Evolutionary conservation across 257 asterid genomes (phyloP).

Genomic region (Penstemon davidsonii): DNA sequence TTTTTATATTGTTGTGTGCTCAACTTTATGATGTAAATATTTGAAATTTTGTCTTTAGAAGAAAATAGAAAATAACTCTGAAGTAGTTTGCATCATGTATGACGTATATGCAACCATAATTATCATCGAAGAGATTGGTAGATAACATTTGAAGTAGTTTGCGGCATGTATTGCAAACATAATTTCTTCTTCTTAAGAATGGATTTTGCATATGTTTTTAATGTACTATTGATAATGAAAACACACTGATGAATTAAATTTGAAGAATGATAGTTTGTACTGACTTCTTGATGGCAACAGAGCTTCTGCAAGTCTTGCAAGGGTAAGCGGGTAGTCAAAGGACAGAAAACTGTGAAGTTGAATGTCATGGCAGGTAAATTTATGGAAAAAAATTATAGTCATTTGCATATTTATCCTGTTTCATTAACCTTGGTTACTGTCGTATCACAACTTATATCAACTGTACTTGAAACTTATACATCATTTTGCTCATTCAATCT

Average conservation of each 20-base stretch:
- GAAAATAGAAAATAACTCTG: conserved; percentile 12
- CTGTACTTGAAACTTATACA: background rate
- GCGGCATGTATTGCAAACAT: conserved; percentile 12
- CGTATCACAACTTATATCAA: background rate
- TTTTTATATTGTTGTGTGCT: background rate
- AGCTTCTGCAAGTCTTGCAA: conserved; percentile 83
- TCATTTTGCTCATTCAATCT: conserved; percentile 11
- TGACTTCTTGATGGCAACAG: conserved; percentile 44
- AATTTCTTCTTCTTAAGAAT: background rate
- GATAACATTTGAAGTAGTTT: conserved; percentile 9
- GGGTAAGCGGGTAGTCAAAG: conserved; percentile 74
- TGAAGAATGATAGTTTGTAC: conserved; percentile 18
- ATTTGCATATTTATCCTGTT: background rate
- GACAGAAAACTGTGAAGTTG: conserved; percentile 71
- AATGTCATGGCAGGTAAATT: conserved; percentile 73
- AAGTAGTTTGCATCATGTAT: conserved; percentile 21
- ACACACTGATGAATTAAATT: conserved; percentile 2
- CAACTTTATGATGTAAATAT: background rate
- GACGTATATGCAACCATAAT: conserved; percentile 6
- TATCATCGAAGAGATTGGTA: conserved; percentile 12
- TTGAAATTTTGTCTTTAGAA: conserved; percentile 1
- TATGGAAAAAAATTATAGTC: conserved; percentile 4
- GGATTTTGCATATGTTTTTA: background rate
- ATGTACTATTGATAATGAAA: background rate
- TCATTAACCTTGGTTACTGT: background rate